Evolutionary conservation across 352 stramenopile species (phyloP), one percentile per base, ranked within the genome.

Genomic region (Plasmopara viticola): DNA sequence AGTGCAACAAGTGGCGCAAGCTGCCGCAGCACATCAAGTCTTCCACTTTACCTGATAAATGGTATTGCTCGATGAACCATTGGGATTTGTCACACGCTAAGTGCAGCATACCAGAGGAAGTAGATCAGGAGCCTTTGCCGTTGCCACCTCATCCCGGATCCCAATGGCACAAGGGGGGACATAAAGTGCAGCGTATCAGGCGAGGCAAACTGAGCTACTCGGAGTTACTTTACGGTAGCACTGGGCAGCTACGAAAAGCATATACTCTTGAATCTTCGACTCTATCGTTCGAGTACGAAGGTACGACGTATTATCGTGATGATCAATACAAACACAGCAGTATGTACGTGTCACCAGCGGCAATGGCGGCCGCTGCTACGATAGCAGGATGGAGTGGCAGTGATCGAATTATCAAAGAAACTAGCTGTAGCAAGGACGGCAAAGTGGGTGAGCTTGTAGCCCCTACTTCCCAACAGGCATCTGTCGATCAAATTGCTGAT

Each of bases 11-110:
- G 65, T 98, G 95, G 95, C 87, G 95, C 42, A 94, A 97, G 54
- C 61, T 98, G 15, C 93, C 95, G 1, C 76, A 78, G 14, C 76
- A 87, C 58, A 90, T 98, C 44, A 90, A 97, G 56, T 87, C 84
- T 18, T 90, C 91, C 8, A 92, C 74, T 20, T 74, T 98, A 12
- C 94, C 94, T 5, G 90, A 98, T 59, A 86, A 96, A 54, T 98
- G 95, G 95, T 98, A 95, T 58, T 98, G 95, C 68, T 83, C 87
- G 15, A 88, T 98, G 76, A 98, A 98, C 66, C 78, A 86, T 29
- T 98, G 91, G 80, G 94, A 98, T 62, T 60, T 76, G n/a, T 86
- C 68, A 4, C 78, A 76, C 31, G 78, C 80, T 5, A 88, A 79
- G 40, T 94, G 83, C 41, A 71, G 64, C 17, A 68, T 85, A 12